These are phyloP conservation scores for Russula foetens DNA, from an alignment of 768 basidiomycete genomes.

Conservation along the genomic window DNA sequence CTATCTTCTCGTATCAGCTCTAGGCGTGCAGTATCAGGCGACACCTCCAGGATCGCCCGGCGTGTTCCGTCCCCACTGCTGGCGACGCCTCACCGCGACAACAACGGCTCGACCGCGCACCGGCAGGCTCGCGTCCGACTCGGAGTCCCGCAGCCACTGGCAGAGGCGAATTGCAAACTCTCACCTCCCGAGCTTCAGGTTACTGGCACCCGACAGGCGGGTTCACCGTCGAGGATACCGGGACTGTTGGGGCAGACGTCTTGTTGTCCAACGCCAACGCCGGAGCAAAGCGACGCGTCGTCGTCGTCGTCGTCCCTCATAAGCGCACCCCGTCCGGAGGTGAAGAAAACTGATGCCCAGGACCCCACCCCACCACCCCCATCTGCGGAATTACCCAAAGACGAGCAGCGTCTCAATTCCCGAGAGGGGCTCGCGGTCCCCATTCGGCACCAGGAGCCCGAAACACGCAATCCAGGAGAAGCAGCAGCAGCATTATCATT, in stretches of 20 bases:
- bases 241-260: not conserved
- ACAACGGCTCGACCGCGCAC: not conserved
- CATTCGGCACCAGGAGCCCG: not conserved
- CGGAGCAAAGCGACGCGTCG: not conserved
- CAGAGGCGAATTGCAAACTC: not conserved
- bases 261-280: not conserved
- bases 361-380: not conserved
- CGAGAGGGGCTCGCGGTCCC: not conserved
- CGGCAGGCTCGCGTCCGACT: not conserved
- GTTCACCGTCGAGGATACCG: constrained; percentile 4
- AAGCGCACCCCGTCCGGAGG: not conserved
- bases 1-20: constrained; percentile 1
- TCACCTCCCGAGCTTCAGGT: not conserved
- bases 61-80: constrained; percentile 4
- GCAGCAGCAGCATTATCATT: not conserved
- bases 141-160: not conserved
- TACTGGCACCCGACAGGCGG: not conserved
- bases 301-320: not conserved
- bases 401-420: not conserved
- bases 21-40: not conserved
- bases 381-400: not conserved
- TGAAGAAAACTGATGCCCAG: not conserved
- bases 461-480: not conserved
- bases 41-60: not conserved
- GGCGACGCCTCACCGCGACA: not conserved